phyloP scores from a whole-genome alignment of 2,329 filamentous ascomycete species.

The Chrysoporthe cubensis region DNA sequence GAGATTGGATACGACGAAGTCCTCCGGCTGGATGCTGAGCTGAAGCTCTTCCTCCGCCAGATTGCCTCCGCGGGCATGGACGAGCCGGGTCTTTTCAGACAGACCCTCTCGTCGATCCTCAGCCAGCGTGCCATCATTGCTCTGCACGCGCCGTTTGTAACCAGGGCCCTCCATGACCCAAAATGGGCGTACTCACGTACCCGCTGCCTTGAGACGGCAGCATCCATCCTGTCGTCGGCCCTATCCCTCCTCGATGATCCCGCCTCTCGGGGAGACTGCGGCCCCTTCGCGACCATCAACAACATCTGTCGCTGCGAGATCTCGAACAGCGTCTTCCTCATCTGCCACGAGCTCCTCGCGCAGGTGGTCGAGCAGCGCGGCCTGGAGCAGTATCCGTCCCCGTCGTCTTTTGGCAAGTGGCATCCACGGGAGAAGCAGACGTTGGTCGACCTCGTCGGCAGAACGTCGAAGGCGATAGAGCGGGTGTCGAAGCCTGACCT shows the following conservation, averaged over 20 bases:
- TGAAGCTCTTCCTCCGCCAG: slow-evolving; percentile 17
- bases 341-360: slow-evolving; percentile 21
- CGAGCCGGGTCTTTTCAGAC: background rate
- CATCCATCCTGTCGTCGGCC: slow-evolving; percentile 14
- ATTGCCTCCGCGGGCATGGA: background rate
- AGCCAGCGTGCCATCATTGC: slow-evolving; percentile 18
- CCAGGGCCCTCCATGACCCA: slow-evolving; percentile 19
- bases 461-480: slow-evolving; percentile 10
- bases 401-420: background rate
- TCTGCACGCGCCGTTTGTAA: slow-evolving; percentile 21
- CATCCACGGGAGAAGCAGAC: background rate
- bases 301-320: slow-evolving; percentile 24
- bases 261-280: background rate
- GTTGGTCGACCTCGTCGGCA: slow-evolving; percentile 8
- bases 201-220: slow-evolving; percentile 14
- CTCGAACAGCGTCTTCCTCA: slow-evolving; percentile 22
- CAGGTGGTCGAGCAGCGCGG: slow-evolving; percentile 20
- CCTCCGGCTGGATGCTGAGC: slow-evolving; percentile 20
- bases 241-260: slow-evolving; percentile 5
- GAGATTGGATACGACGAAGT: slow-evolving; percentile 18
- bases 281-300: slow-evolving; percentile 16
- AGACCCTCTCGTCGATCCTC: slow-evolving; percentile 11
- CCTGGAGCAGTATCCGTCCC: background rate
- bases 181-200: slow-evolving; percentile 21
- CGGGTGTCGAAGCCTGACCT: slow-evolving; percentile 19